Evolutionary conservation across 306 rosid species (phyloP).

Genomic region (Hylodesmum podocarpum): DNA sequence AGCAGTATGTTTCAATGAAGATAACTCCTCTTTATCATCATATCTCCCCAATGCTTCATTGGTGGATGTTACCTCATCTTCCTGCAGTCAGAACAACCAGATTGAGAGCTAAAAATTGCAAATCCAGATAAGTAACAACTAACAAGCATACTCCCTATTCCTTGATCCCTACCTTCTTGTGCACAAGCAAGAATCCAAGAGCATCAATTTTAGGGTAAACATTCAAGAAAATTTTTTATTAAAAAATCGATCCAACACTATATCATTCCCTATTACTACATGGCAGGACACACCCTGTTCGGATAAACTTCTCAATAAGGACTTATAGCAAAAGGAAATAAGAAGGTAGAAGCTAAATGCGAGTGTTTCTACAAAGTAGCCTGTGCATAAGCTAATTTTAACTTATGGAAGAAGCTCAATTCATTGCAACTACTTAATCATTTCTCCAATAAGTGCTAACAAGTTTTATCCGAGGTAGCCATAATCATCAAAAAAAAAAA

Average conservation of each 20-base stretch:
- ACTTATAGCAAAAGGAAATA: not conserved
- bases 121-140: not conserved
- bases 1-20: conserved; percentile 28
- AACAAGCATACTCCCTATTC: conserved; percentile 10
- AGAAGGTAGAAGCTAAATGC: not conserved
- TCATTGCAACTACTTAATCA: too few relatives aligned
- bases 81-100: conserved; percentile 43
- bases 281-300: not conserved
- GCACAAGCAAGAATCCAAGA: not conserved
- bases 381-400: not conserved
- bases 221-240: not conserved
- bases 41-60: conserved; percentile 20
- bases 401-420: not conserved
- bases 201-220: not conserved
- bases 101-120: not conserved
- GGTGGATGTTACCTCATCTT: conserved; percentile 33
- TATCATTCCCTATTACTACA: too few relatives aligned
- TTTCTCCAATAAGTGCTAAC: too few relatives aligned
- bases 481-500: not conserved
- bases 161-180: not conserved
- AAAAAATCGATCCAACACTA: conserved; percentile 13
- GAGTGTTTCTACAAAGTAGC: too few relatives aligned
- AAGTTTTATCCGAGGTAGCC: too few relatives aligned
- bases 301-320: not conserved
- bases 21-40: conserved; percentile 31